These are phyloP conservation scores for Petunia secreta DNA, from an alignment of 257 asterid species.

Conservation along the genomic window DNA sequence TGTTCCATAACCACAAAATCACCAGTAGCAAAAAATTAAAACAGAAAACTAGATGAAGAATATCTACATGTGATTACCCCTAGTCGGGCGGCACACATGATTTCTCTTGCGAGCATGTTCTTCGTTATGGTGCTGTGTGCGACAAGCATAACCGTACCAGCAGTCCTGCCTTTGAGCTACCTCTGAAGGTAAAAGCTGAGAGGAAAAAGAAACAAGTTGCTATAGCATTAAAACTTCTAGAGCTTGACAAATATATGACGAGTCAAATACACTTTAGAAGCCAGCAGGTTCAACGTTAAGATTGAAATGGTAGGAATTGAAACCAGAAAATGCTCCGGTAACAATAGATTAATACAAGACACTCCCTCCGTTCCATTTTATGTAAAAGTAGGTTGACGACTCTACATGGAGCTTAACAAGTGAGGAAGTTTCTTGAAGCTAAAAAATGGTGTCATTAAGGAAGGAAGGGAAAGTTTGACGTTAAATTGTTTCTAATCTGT, in stretches of 20 bases:
- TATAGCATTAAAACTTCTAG: neutral
- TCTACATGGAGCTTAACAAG: constrained; percentile 20
- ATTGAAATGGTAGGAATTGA: neutral
- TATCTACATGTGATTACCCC: constrained; percentile 53
- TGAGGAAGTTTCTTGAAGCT: neutral
- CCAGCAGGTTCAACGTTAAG: neutral
- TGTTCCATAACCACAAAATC: neutral
- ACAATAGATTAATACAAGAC: neutral
- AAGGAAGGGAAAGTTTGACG: neutral
- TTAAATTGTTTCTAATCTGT: neutral
- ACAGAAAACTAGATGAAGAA: neutral
- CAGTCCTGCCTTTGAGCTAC: constrained; percentile 75
- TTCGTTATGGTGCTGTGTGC: constrained; percentile 92
- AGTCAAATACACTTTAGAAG: neutral
- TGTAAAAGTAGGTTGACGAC: neutral
- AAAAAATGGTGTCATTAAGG: neutral
- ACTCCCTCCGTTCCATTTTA: neutral
- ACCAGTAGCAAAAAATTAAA: neutral
- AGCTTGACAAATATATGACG: neutral
- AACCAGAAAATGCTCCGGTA: too few relatives aligned
- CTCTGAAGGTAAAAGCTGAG: constrained; percentile 67
- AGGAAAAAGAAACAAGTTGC: constrained; percentile 1
- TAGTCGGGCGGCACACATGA: constrained; percentile 93
- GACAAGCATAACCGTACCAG: constrained; percentile 94
- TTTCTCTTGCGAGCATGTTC: constrained; percentile 93